phyloP scores from a whole-genome alignment of 768 basidiomycete genomes.

The Pholiota microspora region DNA sequence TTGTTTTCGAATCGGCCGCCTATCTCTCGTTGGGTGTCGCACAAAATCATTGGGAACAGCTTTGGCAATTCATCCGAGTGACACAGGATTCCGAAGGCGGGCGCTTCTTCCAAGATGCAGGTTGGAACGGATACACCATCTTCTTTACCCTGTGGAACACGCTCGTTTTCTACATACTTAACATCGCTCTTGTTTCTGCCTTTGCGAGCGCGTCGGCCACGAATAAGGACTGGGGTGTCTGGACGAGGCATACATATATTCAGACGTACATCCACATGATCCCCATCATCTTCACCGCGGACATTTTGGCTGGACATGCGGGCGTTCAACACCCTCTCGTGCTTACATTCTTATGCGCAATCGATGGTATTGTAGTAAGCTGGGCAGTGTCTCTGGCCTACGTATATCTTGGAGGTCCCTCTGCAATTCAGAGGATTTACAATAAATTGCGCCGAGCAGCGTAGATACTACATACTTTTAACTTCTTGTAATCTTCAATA shows the following conservation, averaged over 20 bases:
- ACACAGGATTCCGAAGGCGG: neutral
- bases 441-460: neutral
- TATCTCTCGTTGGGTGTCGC: constrained; percentile 3
- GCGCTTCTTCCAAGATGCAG: neutral
- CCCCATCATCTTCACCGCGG: neutral
- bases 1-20: neutral
- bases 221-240: neutral
- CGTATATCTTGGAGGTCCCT: neutral
- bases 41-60: neutral
- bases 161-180: neutral
- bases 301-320: neutral
- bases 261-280: constrained; percentile 11
- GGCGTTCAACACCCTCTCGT: neutral
- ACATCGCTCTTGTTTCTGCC: neutral
- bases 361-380: neutral
- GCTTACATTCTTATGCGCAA: neutral
- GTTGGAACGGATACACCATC: constrained; percentile 6
- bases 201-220: neutral
- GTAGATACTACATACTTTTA: too few relatives aligned
- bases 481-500: too few relatives aligned
- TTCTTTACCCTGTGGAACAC: constrained; percentile 11
- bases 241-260: neutral
- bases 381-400: neutral
- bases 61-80: constrained; percentile 3
- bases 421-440: neutral